Evolutionary conservation across 148 eudicot genomes (phyloP).

Genomic region (Amaranthus hypochondriacus): DNA sequence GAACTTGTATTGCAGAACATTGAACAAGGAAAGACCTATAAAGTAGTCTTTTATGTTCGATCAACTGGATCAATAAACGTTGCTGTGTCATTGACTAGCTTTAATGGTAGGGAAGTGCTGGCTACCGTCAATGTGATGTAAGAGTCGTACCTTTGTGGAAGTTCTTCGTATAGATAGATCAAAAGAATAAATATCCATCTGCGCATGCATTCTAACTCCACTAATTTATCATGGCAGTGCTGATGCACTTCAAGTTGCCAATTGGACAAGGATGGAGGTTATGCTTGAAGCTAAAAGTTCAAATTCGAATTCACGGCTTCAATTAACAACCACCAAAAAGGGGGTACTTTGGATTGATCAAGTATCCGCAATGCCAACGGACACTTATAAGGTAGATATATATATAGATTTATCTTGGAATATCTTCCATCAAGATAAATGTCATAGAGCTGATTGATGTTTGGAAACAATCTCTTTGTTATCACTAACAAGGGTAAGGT

Average conservation of each 20-base stretch:
- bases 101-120: slow-evolving; percentile 51
- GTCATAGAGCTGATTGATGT: background rate
- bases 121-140: slow-evolving; percentile 60
- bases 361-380: slow-evolving; percentile 82
- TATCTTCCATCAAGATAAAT: background rate
- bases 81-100: slow-evolving; percentile 58
- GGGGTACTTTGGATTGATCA: slow-evolving; percentile 87
- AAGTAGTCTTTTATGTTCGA: slow-evolving; percentile 64
- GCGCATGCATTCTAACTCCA: slow-evolving; percentile 8
- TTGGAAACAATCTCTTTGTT: background rate
- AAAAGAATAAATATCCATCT: background rate
- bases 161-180: background rate
- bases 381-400: slow-evolving; percentile 62
- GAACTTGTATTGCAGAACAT: slow-evolving; percentile 55
- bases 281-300: slow-evolving; percentile 54
- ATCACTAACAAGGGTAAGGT: background rate
- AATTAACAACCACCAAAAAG: slow-evolving; percentile 62
- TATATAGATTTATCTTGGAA: background rate
- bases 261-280: slow-evolving; percentile 73
- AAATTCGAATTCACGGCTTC: slow-evolving; percentile 63
- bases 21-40: slow-evolving; percentile 77
- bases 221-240: slow-evolving; percentile 36
- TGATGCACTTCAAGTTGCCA: slow-evolving; percentile 42
- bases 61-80: slow-evolving; percentile 55
- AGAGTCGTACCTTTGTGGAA: slow-evolving; percentile 23